These are phyloP conservation scores for Pythium monospermum DNA, from an alignment of 352 stramenopile species.

Conservation along the genomic window DNA sequence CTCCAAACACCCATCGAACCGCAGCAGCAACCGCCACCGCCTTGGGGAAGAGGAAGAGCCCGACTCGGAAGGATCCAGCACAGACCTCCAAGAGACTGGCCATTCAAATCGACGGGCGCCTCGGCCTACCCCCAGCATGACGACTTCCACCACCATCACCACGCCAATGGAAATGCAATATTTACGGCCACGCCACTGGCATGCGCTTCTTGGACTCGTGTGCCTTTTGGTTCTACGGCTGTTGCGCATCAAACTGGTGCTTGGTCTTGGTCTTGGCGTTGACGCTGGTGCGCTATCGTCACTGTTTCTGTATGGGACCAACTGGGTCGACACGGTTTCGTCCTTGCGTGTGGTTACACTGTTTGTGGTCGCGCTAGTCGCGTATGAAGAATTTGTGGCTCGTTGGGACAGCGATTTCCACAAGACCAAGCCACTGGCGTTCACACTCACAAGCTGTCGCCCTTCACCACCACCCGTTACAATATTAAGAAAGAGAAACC, in stretches of 20 bases:
- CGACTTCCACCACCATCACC: too few relatives aligned
- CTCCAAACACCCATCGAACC: too few relatives aligned
- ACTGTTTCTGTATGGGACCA: slow-evolving; percentile 5
- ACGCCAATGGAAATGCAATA: slow-evolving; percentile 29
- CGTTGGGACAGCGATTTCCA: too few relatives aligned
- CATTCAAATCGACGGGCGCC: too few relatives aligned
- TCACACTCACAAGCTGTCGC: too few relatives aligned
- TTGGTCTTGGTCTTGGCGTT: slow-evolving; percentile 1
- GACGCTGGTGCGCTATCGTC: slow-evolving; percentile 13
- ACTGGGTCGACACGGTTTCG: slow-evolving; percentile 37
- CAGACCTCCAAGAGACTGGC: too few relatives aligned
- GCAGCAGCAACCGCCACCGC: too few relatives aligned
- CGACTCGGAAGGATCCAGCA: too few relatives aligned
- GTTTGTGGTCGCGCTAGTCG: slow-evolving; percentile 44
- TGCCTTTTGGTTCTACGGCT: slow-evolving; percentile 35
- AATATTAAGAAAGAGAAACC: slow-evolving; percentile 11
- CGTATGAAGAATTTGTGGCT: slow-evolving; percentile 37
- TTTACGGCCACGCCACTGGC: slow-evolving; percentile 49
- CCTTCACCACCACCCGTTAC: too few relatives aligned
- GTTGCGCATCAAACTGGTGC: slow-evolving; percentile 16
- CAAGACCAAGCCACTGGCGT: too few relatives aligned
- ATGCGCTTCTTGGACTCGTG: slow-evolving; percentile 27
- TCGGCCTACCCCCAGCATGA: too few relatives aligned
- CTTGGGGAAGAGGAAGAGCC: too few relatives aligned
- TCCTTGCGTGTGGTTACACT: slow-evolving; percentile 44